phyloP scores from a whole-genome alignment of 306 rosid genomes.

The Spatholobus suberectus region DNA sequence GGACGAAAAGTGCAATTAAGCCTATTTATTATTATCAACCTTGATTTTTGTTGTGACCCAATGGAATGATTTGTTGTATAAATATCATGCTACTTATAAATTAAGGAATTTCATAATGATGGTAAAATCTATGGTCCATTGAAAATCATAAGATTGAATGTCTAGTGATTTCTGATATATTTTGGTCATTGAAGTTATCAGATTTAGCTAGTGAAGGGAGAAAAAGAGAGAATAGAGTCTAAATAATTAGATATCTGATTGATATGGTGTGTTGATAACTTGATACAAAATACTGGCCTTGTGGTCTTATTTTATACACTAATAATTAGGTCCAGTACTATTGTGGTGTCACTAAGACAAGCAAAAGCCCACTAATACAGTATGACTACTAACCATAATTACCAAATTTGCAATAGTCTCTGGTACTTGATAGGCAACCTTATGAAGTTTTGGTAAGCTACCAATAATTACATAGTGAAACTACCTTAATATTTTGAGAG shows the following conservation, averaged over 20 bases:
- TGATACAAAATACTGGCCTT: background rate
- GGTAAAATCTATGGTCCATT: background rate
- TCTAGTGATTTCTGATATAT: background rate
- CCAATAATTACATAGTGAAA: background rate
- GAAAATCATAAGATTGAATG: background rate
- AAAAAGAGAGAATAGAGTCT: background rate
- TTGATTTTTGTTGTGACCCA: background rate
- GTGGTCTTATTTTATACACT: background rate
- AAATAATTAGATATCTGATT: background rate
- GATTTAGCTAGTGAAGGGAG: background rate
- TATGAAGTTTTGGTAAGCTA: background rate
- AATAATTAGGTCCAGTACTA: background rate
- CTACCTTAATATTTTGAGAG: background rate
- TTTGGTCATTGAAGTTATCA: background rate
- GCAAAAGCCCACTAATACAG: background rate
- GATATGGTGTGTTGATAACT: background rate
- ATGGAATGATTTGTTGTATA: background rate
- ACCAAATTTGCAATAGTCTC: background rate
- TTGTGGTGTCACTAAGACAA: background rate
- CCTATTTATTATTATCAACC: no score
- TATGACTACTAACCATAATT: background rate
- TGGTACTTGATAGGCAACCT: background rate
- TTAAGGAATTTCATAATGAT: background rate
- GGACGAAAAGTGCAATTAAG: no score
- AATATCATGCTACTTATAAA: background rate